phyloP scores from a whole-genome alignment of 176 grass and related monocot species.

The Aegilops speltoides region DNA sequence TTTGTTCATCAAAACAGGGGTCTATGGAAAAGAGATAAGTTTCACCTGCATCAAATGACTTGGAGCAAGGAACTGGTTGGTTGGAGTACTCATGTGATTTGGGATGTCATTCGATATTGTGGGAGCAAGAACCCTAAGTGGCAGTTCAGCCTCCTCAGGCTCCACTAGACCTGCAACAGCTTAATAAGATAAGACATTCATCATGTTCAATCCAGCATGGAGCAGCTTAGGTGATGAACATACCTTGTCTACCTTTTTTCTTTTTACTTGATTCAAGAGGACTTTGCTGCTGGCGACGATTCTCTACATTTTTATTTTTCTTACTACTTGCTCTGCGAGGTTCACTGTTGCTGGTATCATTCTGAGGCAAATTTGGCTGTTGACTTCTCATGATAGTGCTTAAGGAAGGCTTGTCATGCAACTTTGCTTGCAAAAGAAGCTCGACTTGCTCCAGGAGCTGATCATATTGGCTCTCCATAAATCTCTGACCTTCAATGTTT shows the following conservation, averaged over 20 bases:
- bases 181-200: constrained; percentile 18
- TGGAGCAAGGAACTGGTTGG: constrained; percentile 66
- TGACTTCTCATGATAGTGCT: constrained; percentile 52
- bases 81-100: constrained; percentile 57
- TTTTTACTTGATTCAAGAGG: constrained; percentile 56
- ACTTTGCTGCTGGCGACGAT: constrained; percentile 40
- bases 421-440: constrained; percentile 69
- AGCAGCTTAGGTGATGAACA: constrained; percentile 18
- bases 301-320: constrained; percentile 61
- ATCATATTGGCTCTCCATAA: constrained; percentile 71
- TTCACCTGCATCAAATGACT: constrained; percentile 80
- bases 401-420: constrained; percentile 64
- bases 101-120: constrained; percentile 50
- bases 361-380: constrained; percentile 57
- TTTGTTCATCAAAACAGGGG: too few relatives aligned
- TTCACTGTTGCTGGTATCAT: constrained; percentile 46
- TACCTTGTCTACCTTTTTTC: constrained; percentile 70
- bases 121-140: constrained; percentile 42
- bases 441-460: constrained; percentile 84
- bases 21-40: background rate
- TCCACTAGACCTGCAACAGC: constrained; percentile 47
- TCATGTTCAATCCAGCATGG: constrained; percentile 15
- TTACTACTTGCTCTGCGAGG: constrained; percentile 49
- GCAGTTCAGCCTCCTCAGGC: constrained; percentile 53
- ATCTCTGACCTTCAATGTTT: constrained; percentile 62